Base-by-base conservation (phyloP, 2,329 filamentous ascomycete species). In the Scolecobasidium constrictum region DNA sequence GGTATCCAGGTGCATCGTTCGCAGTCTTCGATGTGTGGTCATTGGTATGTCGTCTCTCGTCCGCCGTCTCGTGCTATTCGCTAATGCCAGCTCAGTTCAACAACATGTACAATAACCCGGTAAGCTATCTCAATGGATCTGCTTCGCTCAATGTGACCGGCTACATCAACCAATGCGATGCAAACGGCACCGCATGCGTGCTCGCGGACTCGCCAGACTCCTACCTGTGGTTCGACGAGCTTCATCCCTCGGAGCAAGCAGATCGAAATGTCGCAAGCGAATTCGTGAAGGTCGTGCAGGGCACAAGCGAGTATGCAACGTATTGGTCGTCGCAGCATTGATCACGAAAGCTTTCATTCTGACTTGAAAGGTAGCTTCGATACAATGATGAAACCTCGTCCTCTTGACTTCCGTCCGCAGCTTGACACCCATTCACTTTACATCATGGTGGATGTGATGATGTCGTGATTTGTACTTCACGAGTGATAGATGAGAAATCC, bases 171-270 rank as follows among this genome's bases (percentile, higher is more conserved):
- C 60, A 72, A 17, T 86, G 82, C 52, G 53, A 62, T 45, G 42
- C 55, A 3, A 56, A 50, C 6, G 60, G 62, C 4, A 49, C 48
- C 5, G 56, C 64, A 38, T 73, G 70, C 49, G 52, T 49, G 9
- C 20, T 40, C 47, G 23, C 13, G 37, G n/a, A 66, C 3, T 64
- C 66, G 23, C 58, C 66, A 23, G 73, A 81, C 49, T 77, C 73
- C 36, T 88, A 75, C 56, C 50, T 86, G 56, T 88, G 83, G 81
- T 83, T 70, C 52, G 83, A 90, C 59, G 73, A 78, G 54, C 57
- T 88, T 54, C 84, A 90, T 63, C 81, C 82, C 0, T 78, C 77
- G 21, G 70, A 78, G 59, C 73, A 75, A 59, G 72, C 78, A 5
- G 71, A 76, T 59, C 63, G 72, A 52, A 63, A 70, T 35, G 67